Percentiles rank a stretch among this genome's conserved stretches.
Conservation (phyloP, 371 early-diverging fungal species). For the Mucor indicus region DNA sequence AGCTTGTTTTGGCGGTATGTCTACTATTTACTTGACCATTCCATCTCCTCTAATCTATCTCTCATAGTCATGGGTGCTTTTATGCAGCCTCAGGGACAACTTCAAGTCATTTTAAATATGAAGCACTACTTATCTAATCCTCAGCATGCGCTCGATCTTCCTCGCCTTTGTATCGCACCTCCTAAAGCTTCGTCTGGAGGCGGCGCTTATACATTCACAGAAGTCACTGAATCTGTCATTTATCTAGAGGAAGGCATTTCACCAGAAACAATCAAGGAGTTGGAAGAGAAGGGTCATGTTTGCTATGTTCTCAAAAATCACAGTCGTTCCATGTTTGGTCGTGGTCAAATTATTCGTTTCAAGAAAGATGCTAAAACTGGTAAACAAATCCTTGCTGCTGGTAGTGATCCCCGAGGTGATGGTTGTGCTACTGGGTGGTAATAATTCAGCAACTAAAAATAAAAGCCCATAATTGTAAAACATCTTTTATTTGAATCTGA, state of each 20-base stretch:
- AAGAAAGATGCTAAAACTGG: constrained; percentile 39
- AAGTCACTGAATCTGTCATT: constrained; percentile 42
- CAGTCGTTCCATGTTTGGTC: constrained; percentile 62
- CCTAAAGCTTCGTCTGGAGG: constrained; percentile 5
- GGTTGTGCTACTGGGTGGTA: constrained; percentile 63
- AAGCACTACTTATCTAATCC: constrained; percentile 57
- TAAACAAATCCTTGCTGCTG: constrained; percentile 54
- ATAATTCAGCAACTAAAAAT: background rate
- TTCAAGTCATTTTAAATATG: constrained; percentile 75
- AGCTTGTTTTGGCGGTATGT: constrained; percentile 52
- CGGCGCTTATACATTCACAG: constrained; percentile 29
- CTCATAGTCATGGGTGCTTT: constrained; percentile 50
- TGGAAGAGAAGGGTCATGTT: constrained; percentile 60
- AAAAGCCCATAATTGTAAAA: background rate
- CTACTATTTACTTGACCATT: background rate
- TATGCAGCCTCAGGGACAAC: constrained; percentile 85
- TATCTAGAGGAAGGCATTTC: constrained; percentile 65
- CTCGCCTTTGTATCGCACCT: constrained; percentile 61
- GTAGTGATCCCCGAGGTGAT: constrained; percentile 72
- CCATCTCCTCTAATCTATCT: background rate
- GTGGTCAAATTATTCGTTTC: constrained; percentile 67
- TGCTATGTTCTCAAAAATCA: constrained; percentile 33
- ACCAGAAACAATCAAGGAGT: constrained; percentile 30
- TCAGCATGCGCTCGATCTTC: constrained; percentile 72
- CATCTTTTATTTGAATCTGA: too few species aligned